Percentiles rank a stretch among this genome's conserved stretches.
Evolutionary conservation across 768 basidiomycete species (phyloP).

Genomic region (Rhizopogon rudus): DNA sequence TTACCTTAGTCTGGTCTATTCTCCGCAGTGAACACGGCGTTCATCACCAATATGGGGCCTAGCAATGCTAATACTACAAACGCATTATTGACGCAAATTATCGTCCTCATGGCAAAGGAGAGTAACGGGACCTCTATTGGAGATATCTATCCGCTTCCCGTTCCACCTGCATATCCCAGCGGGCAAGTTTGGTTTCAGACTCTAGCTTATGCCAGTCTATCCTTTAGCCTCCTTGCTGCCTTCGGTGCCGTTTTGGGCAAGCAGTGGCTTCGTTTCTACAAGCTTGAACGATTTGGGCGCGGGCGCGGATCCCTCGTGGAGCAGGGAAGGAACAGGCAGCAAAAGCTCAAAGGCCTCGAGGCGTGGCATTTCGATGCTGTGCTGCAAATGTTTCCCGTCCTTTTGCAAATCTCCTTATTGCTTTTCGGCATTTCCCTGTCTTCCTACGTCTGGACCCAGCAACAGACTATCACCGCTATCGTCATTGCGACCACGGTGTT

Average conservation of each 20-base stretch:
- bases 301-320: slow-evolving; percentile 4
- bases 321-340: slow-evolving; percentile 5
- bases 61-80: not conserved
- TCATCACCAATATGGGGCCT: slow-evolving; percentile 4
- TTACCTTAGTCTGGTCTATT: slow-evolving; percentile 10
- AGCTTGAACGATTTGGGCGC: not conserved
- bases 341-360: slow-evolving; percentile 8
- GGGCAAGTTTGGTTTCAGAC: slow-evolving; percentile 7
- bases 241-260: slow-evolving; percentile 12
- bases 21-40: slow-evolving; percentile 10
- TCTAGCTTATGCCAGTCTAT: slow-evolving; percentile 9
- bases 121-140: slow-evolving; percentile 1
- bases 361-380: slow-evolving; percentile 11
- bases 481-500: slow-evolving; percentile 4
- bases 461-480: slow-evolving; percentile 3
- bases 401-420: slow-evolving; percentile 11
- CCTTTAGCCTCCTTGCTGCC: slow-evolving; percentile 10
- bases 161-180: not conserved
- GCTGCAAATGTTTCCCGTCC: slow-evolving; percentile 8
- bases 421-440: slow-evolving; percentile 10
- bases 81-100: not conserved
- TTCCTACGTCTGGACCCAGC: slow-evolving; percentile 4
- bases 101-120: slow-evolving; percentile 2
- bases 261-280: slow-evolving; percentile 8
- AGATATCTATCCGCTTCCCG: not conserved